A percentile compares a stretch with the other conserved stretches of the same genome.
Evolutionary conservation across 169 alveolate species (phyloP).

Genomic region (Cryptosporidium parvum): DNA sequence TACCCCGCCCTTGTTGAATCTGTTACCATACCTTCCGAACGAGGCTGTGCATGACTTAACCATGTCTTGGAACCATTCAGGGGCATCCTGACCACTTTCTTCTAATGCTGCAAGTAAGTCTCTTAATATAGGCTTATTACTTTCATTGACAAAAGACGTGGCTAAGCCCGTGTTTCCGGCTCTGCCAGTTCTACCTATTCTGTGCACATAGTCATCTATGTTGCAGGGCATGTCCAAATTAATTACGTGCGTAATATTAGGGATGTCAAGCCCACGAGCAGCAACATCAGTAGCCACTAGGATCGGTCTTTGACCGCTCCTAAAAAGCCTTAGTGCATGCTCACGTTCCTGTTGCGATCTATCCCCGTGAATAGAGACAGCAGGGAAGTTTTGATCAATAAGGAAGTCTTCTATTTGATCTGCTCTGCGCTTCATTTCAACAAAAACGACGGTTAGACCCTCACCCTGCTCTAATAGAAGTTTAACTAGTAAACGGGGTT

Average conservation of each 20-base stretch:
- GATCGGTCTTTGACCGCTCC: constrained; percentile 91
- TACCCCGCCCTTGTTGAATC: constrained; percentile 15
- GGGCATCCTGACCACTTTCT: constrained; percentile 81
- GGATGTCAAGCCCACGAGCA: constrained; percentile 98
- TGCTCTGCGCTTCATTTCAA: constrained; percentile 90
- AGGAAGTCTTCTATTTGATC: constrained; percentile 89
- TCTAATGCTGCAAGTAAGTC: constrained; percentile 86
- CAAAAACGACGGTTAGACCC: constrained; percentile 85
- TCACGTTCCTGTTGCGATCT: constrained; percentile 94
- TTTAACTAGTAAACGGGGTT: constrained; percentile 84
- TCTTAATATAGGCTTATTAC: constrained; percentile 87
- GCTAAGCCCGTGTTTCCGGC: constrained; percentile 99
- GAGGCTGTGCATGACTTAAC: constrained; percentile 76
- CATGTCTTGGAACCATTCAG: constrained; percentile 79
- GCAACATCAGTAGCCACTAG: constrained; percentile 99
- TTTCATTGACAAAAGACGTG: constrained; percentile 92
- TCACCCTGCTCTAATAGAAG: constrained; percentile 84
- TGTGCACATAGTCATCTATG: constrained; percentile 94
- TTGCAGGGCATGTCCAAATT: constrained; percentile 96
- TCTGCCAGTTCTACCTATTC: constrained; percentile 98
- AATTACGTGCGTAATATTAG: constrained; percentile 94
- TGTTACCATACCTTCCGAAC: constrained; percentile 58
- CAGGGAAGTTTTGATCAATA: constrained; percentile 85
- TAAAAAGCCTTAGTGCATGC: constrained; percentile 90
- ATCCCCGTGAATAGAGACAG: constrained; percentile 95